These are phyloP conservation scores for Lepidium didymum DNA, from an alignment of 345 rosid species.

Conservation along the genomic window DNA sequence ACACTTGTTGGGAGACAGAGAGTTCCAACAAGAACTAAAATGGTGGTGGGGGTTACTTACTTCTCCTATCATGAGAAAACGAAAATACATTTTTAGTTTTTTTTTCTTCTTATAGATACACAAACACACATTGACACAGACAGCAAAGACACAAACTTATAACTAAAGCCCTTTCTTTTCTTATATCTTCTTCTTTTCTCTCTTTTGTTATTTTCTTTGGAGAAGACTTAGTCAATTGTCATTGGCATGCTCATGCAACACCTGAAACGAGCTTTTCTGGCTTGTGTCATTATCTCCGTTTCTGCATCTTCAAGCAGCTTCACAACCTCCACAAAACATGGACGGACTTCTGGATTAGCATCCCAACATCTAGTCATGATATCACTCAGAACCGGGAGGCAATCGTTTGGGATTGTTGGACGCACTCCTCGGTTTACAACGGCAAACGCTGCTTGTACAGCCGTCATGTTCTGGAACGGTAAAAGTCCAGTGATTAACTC, in stretches of 20 bases:
- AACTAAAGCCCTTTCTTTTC: constrained; percentile 1
- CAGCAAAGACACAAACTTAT: constrained; percentile 17
- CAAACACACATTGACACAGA: constrained; percentile 5
- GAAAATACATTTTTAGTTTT: constrained; percentile 3
- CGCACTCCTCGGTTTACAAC: constrained; percentile 36
- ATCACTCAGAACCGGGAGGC: constrained; percentile 36
- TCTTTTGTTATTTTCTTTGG: constrained; percentile 1
- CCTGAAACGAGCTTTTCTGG: constrained; percentile 45
- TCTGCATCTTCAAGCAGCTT: constrained; percentile 38
- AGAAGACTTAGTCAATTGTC: constrained; percentile 31
- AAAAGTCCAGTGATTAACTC: constrained; percentile 40
- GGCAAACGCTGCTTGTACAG: constrained; percentile 34
- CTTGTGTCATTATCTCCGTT: constrained; percentile 30
- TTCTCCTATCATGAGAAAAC: constrained; percentile 18
- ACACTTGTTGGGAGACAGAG: neutral
- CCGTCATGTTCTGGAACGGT: constrained; percentile 41
- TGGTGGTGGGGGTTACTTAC: constrained; percentile 8
- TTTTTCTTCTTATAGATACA: neutral
- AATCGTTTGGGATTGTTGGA: constrained; percentile 31
- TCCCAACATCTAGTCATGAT: constrained; percentile 45
- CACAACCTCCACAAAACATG: constrained; percentile 33
- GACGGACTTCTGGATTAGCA: constrained; percentile 30
- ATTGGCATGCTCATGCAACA: constrained; percentile 39
- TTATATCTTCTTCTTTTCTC: neutral
- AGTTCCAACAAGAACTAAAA: constrained; percentile 11